Conservation (phyloP, 352 stramenopile genomes). For the Phytophthora citrophthora region DNA sequence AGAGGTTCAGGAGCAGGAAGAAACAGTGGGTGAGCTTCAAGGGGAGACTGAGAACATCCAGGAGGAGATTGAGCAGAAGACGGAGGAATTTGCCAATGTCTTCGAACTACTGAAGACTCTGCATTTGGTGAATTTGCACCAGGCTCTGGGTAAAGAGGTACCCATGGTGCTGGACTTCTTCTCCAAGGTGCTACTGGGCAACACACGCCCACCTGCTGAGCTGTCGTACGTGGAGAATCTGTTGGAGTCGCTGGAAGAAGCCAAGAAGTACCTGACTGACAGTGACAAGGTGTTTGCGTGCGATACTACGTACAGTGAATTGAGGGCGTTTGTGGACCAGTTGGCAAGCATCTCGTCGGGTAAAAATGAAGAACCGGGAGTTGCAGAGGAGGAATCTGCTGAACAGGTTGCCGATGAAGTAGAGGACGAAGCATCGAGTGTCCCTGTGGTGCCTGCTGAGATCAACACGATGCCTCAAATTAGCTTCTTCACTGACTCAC, state of each 20-base stretch:
- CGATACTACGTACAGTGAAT: conserved; percentile 69
- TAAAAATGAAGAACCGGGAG: conserved; percentile 2
- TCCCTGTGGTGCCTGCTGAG: conserved; percentile 31
- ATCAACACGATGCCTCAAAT: conserved; percentile 70
- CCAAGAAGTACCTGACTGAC: conserved; percentile 67
- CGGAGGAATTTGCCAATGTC: conserved; percentile 58
- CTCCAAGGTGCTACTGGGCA: conserved; percentile 83
- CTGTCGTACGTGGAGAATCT: conserved; percentile 83
- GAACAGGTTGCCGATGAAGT: conserved; percentile 3
- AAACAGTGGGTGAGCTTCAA: background rate
- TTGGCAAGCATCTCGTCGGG: conserved; percentile 37
- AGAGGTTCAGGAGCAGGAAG: conserved; percentile 5
- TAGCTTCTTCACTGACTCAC: conserved; percentile 88
- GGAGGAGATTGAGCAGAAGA: conserved; percentile 10
- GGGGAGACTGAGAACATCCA: conserved; percentile 5
- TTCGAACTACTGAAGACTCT: conserved; percentile 78
- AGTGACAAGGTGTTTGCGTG: conserved; percentile 82
- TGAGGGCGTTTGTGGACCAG: conserved; percentile 66
- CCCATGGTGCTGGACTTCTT: conserved; percentile 88
- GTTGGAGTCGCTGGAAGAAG: conserved; percentile 77
- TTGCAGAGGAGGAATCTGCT: background rate
- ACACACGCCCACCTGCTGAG: conserved; percentile 76
- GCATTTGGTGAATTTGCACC: conserved; percentile 80
- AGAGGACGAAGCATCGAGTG: conserved; percentile 9
- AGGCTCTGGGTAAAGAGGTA: conserved; percentile 73